Percentiles rank a stretch among this genome's conserved stretches.
Conservation (phyloP, 164 flowering plant genomes). For the Echeveria elegans region DNA sequence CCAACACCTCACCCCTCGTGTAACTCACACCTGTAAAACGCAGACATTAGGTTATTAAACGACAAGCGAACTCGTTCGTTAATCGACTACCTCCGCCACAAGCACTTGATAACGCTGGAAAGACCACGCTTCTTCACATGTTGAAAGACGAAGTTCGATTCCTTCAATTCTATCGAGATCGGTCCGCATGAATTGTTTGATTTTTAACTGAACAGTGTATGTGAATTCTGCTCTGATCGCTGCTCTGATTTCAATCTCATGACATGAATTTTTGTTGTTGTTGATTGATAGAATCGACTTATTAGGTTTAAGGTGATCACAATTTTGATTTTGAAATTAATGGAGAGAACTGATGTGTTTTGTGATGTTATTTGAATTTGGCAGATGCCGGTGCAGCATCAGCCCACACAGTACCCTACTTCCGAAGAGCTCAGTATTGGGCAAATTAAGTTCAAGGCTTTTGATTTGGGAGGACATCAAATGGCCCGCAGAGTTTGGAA, state of each 20-base stretch:
- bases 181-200: no score
- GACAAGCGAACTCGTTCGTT: neutral
- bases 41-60: neutral
- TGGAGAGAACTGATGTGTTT: neutral
- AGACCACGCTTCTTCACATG: slow-evolving; percentile 1
- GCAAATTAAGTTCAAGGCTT: neutral
- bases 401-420: slow-evolving; percentile 1
- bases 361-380: neutral
- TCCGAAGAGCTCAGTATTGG: neutral
- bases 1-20: no score
- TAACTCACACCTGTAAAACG: neutral
- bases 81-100: no score
- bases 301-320: no score
- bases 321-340: no score
- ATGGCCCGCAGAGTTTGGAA: slow-evolving; percentile 1
- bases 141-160: neutral
- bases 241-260: no score
- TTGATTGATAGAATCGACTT: no score
- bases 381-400: neutral
- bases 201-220: no score
- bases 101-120: slow-evolving; percentile 1
- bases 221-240: no score
- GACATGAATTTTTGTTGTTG: no score
- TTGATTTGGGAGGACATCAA: slow-evolving; percentile 1
- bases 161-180: neutral